A percentile compares a stretch with the other conserved stretches of the same genome.
Evolutionary conservation across 345 rosid species (phyloP).

Genomic region (Angophora floribunda): DNA sequence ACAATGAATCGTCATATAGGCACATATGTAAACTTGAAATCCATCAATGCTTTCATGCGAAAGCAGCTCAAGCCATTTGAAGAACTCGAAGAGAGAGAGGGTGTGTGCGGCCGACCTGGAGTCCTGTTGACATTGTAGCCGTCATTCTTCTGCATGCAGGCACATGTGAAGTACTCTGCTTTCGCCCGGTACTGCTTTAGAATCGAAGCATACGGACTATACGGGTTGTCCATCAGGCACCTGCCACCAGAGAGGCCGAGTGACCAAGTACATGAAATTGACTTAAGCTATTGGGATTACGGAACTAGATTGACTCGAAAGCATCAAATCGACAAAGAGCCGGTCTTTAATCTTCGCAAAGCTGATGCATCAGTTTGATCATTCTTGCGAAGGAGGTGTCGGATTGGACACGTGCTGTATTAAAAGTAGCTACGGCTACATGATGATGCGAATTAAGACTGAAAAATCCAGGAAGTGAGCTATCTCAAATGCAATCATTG

Average conservation of each 20-base stretch:
- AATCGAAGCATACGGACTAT: conserved; percentile 24
- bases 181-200: conserved; percentile 57
- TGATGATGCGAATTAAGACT: neutral
- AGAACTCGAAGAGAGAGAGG: neutral
- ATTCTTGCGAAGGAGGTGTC: neutral
- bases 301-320: neutral
- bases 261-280: neutral
- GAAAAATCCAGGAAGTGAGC: neutral
- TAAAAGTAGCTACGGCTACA: neutral
- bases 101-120: conserved; percentile 24
- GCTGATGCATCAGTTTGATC: neutral
- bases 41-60: neutral
- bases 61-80: neutral
- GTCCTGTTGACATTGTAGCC: conserved; percentile 63
- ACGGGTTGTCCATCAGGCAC: conserved; percentile 47
- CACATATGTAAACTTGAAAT: neutral
- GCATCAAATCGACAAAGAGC: neutral
- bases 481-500: neutral
- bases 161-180: conserved; percentile 76
- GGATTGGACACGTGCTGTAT: neutral
- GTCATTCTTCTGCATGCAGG: conserved; percentile 71
- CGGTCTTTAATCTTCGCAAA: neutral
- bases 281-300: neutral
- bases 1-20: neutral
- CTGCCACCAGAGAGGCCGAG: conserved; percentile 11